Evolutionary conservation across 176 grass and related monocot genomes (phyloP), one percentile per base, ranked within the genome.

Genomic region (Tillandsia leiboldiana): DNA sequence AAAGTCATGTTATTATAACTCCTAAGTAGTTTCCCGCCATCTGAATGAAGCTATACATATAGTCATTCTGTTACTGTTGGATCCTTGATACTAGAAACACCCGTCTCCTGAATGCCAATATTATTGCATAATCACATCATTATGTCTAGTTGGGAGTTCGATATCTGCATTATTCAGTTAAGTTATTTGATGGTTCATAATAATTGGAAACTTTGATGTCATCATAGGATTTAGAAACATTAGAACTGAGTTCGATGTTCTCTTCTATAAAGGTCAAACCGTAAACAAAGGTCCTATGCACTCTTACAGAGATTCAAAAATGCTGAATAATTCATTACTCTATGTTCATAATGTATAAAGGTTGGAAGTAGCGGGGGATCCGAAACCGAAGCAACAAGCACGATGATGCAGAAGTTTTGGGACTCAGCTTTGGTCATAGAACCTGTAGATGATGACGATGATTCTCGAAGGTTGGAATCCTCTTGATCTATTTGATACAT

Each of bases 321-420:
- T 61, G 56, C 17, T 61, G 17, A 61, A 61, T 61, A 18, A 61
- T 61, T 18, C 54, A 18, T 24, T 67, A 9, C 9, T 17, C 70
- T 23, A 27, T 80, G 42, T 8, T 77, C 2, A 24, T 77, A 23
- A 47, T 80, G 22, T 69, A 47, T 86, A 54, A 67, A 99, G 94
- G 89, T 80, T 10, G 89, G 87, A 79, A 88, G 81, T 52, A 84
- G 66, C 50, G 79, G 67, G 48, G 87, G 69, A 66, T 24, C 77
- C 29, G 82, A 72, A 70, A 84, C 82, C 18, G 84, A 99, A 67
- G 75, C 68, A 1, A 67, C 83, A 50, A 83, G 84, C 70, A 66
- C 94, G 15, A 90, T 93, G 89, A 90, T 99, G 94, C 94, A 93
- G 51, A 93, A 84, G 72, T 99, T 99, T 74, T 99, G 87, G 94